A percentile compares a stretch with the other conserved stretches of the same genome.
phyloP scores from a whole-genome alignment of 2,329 filamentous ascomycete genomes.

The Aspergillus sergii region DNA sequence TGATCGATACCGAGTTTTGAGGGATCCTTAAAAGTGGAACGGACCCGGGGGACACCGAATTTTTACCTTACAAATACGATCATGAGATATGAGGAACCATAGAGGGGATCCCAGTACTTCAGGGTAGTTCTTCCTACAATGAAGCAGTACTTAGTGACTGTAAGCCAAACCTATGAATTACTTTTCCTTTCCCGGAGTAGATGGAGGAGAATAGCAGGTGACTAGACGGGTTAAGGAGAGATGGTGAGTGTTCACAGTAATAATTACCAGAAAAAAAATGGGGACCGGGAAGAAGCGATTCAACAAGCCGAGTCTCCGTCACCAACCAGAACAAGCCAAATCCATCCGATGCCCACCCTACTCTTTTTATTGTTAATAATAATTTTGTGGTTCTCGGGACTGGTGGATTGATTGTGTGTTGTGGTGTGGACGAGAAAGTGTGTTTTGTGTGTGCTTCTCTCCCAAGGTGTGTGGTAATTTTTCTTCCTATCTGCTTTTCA shows the following conservation, averaged over 20 bases:
- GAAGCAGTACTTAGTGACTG: not conserved
- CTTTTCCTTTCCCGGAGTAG: not conserved
- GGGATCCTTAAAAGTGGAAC: not conserved
- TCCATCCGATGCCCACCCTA: slow-evolving; percentile 17
- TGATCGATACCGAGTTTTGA: not conserved
- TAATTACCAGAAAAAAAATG: slow-evolving; percentile 10
- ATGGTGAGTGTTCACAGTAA: not conserved
- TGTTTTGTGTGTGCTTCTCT: not conserved
- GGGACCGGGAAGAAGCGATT: slow-evolving; percentile 23
- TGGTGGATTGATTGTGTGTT: slow-evolving; percentile 3
- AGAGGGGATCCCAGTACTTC: not conserved
- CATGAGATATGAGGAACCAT: not conserved
- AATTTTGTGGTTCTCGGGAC: slow-evolving; percentile 1
- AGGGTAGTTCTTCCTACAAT: not conserved
- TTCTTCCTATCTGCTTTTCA: not conserved
- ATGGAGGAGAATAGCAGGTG: not conserved
- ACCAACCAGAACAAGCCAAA: slow-evolving; percentile 19
- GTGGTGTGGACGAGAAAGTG: slow-evolving; percentile 1
- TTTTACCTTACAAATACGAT: slow-evolving; percentile 4
- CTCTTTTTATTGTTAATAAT: not conserved
- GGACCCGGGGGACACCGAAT: not conserved
- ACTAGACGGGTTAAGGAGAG: not conserved
- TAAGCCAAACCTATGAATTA: not conserved
- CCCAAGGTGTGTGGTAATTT: not conserved
- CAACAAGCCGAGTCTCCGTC: slow-evolving; percentile 10